Evolutionary conservation across 2,329 filamentous ascomycete species (phyloP), one percentile per base, ranked within the genome.

Genomic region (Paecilomyces dactylethromorphus): DNA sequence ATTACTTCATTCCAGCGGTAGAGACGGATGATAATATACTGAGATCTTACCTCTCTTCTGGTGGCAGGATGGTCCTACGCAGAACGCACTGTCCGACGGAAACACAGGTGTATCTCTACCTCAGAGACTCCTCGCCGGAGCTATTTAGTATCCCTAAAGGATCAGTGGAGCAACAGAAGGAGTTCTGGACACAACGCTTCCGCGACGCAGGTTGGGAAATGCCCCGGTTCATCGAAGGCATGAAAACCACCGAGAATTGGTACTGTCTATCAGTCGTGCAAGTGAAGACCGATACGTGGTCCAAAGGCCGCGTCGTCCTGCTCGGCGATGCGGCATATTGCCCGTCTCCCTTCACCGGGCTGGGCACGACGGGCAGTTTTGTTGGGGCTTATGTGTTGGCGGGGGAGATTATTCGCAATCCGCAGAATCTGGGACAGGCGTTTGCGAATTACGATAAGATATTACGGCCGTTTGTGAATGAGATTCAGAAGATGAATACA

Each of bases 361-460:
- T 68, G 45, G 76, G 75, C 0, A 77, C 75, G 1, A 74, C 65
- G 2, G 63, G 64, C 1, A 69, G 69, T 13, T 60, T 78, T 1
- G 63, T 71, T 3, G 75, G 74, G 0, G 81, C 82, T 0, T 87
- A 86, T 64, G 69, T 84, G 2, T 72, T 87, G 3, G 84, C 83
- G 0, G 84, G 84, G 1, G 83, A 77, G 57, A 64, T 78, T 13
- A 56, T 57, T 13, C 66, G 61, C 15, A 62, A 71, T 63, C n/a
- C 35, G 15, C 8, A 18, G 5, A 18, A 45, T 45, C 18, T 45
- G 3, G 15, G 12, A 39, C 35, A 15, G 35, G 35, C 35, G 35
- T 13, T 39, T 39, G 35, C 13, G 35, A 39, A 39, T 39, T 39
- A 39, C n/a, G 35, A 39, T 1, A 39, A 7, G 35, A 15, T 12